Percentiles rank a stretch among this genome's conserved stretches.
These are phyloP conservation scores for Solanum dulcamara DNA, from an alignment of 257 asterid species.

Conservation along the genomic window DNA sequence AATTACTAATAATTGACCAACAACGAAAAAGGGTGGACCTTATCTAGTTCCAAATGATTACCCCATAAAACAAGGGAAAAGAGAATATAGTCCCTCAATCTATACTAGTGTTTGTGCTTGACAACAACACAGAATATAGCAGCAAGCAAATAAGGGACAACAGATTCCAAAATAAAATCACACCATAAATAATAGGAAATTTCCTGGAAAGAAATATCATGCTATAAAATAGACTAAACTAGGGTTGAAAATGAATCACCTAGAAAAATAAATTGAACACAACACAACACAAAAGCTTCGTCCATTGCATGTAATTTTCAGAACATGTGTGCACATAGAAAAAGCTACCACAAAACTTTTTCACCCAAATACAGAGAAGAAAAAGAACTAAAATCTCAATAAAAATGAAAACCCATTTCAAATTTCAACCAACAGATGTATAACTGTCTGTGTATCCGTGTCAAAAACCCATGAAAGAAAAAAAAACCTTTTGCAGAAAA, in stretches of 20 bases:
- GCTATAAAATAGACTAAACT: not conserved
- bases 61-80: not conserved
- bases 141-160: not conserved
- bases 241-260: not conserved
- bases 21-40: not conserved
- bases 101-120: not conserved
- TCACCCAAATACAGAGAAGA: not conserved
- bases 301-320: not conserved
- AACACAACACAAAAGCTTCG: not conserved
- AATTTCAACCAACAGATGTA: not conserved
- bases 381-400: not conserved
- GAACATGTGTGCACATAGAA: not conserved
- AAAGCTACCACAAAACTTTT: not conserved
- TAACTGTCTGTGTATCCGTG: not conserved
- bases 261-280: not conserved
- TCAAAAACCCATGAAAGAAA: not conserved
- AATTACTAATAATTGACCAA: not conserved
- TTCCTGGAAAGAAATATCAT: not conserved
- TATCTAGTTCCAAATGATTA: not conserved
- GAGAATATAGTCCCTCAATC: not conserved
- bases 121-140: not conserved
- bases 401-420: not conserved
- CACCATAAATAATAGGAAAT: not conserved
- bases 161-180: not conserved
- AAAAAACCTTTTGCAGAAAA: not conserved